Evolutionary conservation across 768 basidiomycete genomes (phyloP).

Genomic region (Psilocybe tampanensis): DNA sequence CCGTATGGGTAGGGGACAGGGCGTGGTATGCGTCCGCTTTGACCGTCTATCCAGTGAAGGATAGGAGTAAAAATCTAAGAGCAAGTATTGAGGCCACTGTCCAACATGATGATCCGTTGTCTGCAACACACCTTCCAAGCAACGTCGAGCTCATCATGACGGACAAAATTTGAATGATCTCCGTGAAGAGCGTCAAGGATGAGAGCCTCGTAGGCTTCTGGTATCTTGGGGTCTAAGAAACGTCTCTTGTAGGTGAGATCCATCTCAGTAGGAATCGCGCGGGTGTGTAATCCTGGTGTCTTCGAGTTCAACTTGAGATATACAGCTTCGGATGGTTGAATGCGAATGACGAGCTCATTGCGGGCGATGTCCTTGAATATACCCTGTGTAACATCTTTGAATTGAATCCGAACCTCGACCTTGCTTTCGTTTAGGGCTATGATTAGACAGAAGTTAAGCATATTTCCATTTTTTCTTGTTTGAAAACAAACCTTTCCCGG

Average conservation of each 20-base stretch:
- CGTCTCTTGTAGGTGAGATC: slow-evolving; percentile 97
- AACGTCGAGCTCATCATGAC: slow-evolving; percentile 94
- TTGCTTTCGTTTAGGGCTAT: slow-evolving; percentile 97
- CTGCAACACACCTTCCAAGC: slow-evolving; percentile 88
- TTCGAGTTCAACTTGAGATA: slow-evolving; percentile 98
- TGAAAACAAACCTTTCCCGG: slow-evolving; percentile 79
- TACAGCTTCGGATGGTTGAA: slow-evolving; percentile 94
- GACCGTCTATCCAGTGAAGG: slow-evolving; percentile 94
- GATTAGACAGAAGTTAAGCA: slow-evolving; percentile 2
- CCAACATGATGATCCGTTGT: background rate
- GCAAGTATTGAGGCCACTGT: background rate
- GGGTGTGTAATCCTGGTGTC: slow-evolving; percentile 87
- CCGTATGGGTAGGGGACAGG: slow-evolving; percentile 89
- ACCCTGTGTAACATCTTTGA: slow-evolving; percentile 95
- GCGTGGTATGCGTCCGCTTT: slow-evolving; percentile 62
- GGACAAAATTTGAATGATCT: slow-evolving; percentile 99
- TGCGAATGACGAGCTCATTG: slow-evolving; percentile 96
- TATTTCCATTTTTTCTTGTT: background rate
- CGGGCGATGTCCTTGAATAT: slow-evolving; percentile 96
- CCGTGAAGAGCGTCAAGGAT: slow-evolving; percentile 95
- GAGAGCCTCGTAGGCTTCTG: slow-evolving; percentile 95
- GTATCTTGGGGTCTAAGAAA: slow-evolving; percentile 89
- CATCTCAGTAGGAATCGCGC: slow-evolving; percentile 95
- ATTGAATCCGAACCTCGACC: slow-evolving; percentile 97
- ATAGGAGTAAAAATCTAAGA: slow-evolving; percentile 92